Evolutionary conservation across 2,329 filamentous ascomycete species (phyloP).

Genomic region (Apiospora marii): DNA sequence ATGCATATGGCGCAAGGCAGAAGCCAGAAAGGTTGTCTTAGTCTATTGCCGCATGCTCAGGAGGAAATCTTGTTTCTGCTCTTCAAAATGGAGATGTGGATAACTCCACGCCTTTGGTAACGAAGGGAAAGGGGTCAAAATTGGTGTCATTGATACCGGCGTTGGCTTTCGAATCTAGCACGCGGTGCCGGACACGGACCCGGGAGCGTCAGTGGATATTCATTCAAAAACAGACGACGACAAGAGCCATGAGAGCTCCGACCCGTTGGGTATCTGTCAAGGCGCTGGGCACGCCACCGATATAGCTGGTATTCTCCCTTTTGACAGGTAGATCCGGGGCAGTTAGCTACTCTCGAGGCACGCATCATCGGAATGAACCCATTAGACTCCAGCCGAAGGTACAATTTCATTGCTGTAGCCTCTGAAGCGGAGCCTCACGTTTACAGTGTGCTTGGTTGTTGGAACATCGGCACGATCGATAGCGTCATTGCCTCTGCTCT

Average conservation of each 20-base stretch:
- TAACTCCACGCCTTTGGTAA: constrained; percentile 31
- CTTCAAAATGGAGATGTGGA: constrained; percentile 23
- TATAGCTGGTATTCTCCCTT: constrained; percentile 28
- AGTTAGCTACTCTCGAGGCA: neutral
- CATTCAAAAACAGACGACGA: constrained; percentile 29
- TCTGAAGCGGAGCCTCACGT: constrained; percentile 30
- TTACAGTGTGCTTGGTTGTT: constrained; percentile 30
- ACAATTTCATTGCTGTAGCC: constrained; percentile 30
- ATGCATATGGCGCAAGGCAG: neutral
- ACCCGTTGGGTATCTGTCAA: constrained; percentile 23
- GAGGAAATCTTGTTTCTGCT: constrained; percentile 8
- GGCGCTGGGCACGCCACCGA: constrained; percentile 31
- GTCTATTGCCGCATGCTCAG: neutral
- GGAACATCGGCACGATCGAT: constrained; percentile 27
- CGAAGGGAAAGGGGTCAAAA: constrained; percentile 31
- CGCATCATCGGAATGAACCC: neutral
- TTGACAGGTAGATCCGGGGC: neutral
- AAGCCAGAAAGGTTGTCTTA: neutral
- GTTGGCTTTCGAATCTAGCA: constrained; percentile 30
- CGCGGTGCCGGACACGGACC: constrained; percentile 31
- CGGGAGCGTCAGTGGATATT: constrained; percentile 28
- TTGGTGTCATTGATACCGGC: constrained; percentile 34
- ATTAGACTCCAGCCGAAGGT: neutral
- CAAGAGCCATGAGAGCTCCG: constrained; percentile 27
- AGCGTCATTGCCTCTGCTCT: constrained; percentile 40